Evolutionary conservation across 140 eudicot genomes (phyloP).

Genomic region (Stevia rebaudiana): DNA sequence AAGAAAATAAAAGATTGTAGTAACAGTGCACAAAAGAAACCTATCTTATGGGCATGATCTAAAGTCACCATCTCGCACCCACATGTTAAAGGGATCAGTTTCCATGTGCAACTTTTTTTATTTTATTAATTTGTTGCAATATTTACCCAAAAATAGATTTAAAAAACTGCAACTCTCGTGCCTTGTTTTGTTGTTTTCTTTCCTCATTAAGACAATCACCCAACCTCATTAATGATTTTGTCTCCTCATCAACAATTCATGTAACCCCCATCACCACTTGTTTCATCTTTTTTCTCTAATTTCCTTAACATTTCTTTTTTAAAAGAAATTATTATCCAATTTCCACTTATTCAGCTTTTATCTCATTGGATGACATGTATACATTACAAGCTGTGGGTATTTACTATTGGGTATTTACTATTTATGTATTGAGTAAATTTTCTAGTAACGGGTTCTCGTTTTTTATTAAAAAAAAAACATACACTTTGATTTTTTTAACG

Average conservation of each 20-base stretch:
- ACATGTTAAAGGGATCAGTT: slow-evolving; percentile 48
- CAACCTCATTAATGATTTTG: slow-evolving; percentile 37
- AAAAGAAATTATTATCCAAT: not conserved
- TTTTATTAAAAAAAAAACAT: not conserved
- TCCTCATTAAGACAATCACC: slow-evolving; percentile 33
- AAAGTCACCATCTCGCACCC: slow-evolving; percentile 35
- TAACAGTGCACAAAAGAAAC: slow-evolving; percentile 16
- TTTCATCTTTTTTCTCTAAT: slow-evolving; percentile 8
- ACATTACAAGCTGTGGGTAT: not conserved
- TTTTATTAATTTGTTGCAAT: slow-evolving; percentile 27
- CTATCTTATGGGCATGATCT: slow-evolving; percentile 18
- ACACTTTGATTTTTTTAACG: slow-evolving; percentile 1
- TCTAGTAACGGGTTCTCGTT: not conserved
- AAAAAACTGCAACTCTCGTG: slow-evolving; percentile 26
- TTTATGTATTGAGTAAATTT: not conserved
- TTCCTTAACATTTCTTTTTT: not conserved
- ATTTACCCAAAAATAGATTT: slow-evolving; percentile 14
- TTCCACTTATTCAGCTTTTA: not conserved
- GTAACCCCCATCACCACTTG: slow-evolving; percentile 25
- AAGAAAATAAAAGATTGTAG: slow-evolving; percentile 9
- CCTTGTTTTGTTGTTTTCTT: slow-evolving; percentile 35
- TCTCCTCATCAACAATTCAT: slow-evolving; percentile 34
- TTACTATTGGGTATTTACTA: not conserved
- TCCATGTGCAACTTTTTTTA: slow-evolving; percentile 40
- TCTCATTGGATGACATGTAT: not conserved